phyloP scores from a whole-genome alignment of 202 grass and related monocot species.

The Setaria viridis region DNA sequence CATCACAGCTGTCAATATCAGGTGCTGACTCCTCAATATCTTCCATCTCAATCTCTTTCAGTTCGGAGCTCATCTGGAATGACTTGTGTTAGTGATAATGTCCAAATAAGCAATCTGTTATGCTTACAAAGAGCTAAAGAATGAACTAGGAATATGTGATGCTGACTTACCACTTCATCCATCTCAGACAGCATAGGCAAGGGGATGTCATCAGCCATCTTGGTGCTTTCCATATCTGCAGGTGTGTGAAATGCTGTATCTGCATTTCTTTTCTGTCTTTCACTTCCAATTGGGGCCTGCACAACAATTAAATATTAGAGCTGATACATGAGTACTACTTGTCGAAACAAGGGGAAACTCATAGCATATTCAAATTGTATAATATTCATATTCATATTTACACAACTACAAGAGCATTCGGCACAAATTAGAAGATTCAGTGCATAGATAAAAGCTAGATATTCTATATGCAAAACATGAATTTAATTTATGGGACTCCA shows the following conservation, averaged over 20 bases:
- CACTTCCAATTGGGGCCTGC: slow-evolving; percentile 62
- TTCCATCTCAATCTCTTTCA: slow-evolving; percentile 79
- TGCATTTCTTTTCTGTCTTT: slow-evolving; percentile 58
- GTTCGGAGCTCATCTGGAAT: slow-evolving; percentile 56
- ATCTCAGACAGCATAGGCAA: slow-evolving; percentile 48
- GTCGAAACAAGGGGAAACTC: slow-evolving; percentile 9
- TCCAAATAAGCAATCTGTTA: neutral
- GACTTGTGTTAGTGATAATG: slow-evolving; percentile 5
- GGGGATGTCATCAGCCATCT: slow-evolving; percentile 47
- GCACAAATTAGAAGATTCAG: slow-evolving; percentile 7
- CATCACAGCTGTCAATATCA: slow-evolving; percentile 77
- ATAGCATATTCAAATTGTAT: slow-evolving; percentile 10
- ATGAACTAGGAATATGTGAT: neutral
- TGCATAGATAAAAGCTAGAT: neutral
- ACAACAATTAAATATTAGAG: slow-evolving; percentile 20
- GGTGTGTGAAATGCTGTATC: slow-evolving; percentile 43
- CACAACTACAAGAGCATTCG: neutral
- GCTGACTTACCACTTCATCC: slow-evolving; percentile 56
- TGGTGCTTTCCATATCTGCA: slow-evolving; percentile 57
- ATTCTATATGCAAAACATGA: slow-evolving; percentile 13
- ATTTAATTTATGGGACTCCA: neutral
- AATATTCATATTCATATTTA: neutral
- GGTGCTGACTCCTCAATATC: slow-evolving; percentile 62
- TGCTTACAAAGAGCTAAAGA: slow-evolving; percentile 6
- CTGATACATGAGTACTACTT: neutral